These are phyloP conservation scores for Nevesoporus exiguus DNA, from an alignment of 768 basidiomycete species.

Conservation along the genomic window DNA sequence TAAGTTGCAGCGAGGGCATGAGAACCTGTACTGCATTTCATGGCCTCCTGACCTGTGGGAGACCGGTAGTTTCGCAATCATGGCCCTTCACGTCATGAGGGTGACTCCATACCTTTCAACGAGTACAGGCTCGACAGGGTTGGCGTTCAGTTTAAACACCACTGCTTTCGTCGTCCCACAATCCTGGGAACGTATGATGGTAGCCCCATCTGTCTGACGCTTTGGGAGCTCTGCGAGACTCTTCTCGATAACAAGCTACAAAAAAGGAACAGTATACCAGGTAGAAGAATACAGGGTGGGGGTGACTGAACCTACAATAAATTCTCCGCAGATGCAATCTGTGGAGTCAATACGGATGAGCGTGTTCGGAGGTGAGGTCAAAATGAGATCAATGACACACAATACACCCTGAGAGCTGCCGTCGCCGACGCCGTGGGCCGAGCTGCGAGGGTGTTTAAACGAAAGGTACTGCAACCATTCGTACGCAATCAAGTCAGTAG, in stretches of 20 bases:
- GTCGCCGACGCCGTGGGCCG: constrained; percentile 77
- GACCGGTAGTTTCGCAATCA: constrained; percentile 13
- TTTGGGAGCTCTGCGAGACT: constrained; percentile 63
- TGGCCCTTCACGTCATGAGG: constrained; percentile 12
- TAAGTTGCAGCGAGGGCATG: constrained; percentile 49
- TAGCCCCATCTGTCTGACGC: constrained; percentile 75
- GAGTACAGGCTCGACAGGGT: constrained; percentile 62
- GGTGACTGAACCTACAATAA: constrained; percentile 55
- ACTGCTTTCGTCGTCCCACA: constrained; percentile 52
- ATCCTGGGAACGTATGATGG: constrained; percentile 75
- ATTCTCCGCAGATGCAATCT: constrained; percentile 90
- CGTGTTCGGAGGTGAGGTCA: neutral
- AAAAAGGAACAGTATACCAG: neutral
- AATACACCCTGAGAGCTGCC: constrained; percentile 77
- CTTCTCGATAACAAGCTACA: constrained; percentile 79
- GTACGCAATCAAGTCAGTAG: neutral
- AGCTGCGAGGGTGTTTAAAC: constrained; percentile 39
- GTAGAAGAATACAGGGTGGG: neutral
- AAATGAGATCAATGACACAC: constrained; percentile 41
- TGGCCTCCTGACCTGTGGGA: constrained; percentile 56
- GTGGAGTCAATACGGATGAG: constrained; percentile 18
- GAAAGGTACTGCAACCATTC: neutral
- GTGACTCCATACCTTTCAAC: constrained; percentile 63
- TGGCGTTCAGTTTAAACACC: constrained; percentile 86
- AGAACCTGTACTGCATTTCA: constrained; percentile 71